Base-by-base conservation (phyloP, 1,284 basidiomycete species). In the Pascua guehoae region DNA sequence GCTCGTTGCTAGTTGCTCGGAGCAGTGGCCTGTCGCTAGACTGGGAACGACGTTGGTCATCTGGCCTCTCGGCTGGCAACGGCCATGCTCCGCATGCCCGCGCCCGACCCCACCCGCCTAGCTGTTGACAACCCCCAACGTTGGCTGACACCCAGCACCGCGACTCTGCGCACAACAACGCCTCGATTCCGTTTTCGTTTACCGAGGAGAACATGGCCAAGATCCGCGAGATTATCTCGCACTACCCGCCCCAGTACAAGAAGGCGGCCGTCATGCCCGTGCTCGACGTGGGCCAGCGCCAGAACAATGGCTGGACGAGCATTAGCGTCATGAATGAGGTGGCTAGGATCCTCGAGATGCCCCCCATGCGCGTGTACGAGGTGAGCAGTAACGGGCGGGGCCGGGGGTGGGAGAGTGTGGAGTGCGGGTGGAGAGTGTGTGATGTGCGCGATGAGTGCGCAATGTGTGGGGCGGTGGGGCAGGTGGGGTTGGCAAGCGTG, bases 251-350 rank as follows among this genome's bases (percentile, higher is more conserved):
- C 50, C 95, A 98, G 77, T 98, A 97, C 84, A 95, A 93, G 83
- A 97, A 97, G 79, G 91, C 89, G 14, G 96, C 96, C 39, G 88
- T 94, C 68, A 97, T 99, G 72, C 95, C 96, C 44, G 83, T 99
- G 41, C 86, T 99, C 58, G 93, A 98, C 79, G 84, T 99, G 45
- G 95, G 88, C 2, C 96, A 99, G 80, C 84, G 92, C 66, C 96
- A 98, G 79, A 98, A 98, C 81, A 90, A 92, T 69, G 93, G 92
- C 68, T 99, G 92, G 91, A 95, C 93, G n/a, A 92, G 88, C 72
- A 95, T 99, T 68, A 91, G 88, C 69, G 93, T 95, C 61, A 99
- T 99, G 95, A 98, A 98, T 80, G 91, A 93, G 69, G 88, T 98
- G 48, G 95, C 95, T 2, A 86, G 88, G 63, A 79, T 95, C 41